These are phyloP conservation scores for Calonectria pteridis DNA, from an alignment of 2,329 filamentous ascomycete species.

Conservation along the genomic window DNA sequence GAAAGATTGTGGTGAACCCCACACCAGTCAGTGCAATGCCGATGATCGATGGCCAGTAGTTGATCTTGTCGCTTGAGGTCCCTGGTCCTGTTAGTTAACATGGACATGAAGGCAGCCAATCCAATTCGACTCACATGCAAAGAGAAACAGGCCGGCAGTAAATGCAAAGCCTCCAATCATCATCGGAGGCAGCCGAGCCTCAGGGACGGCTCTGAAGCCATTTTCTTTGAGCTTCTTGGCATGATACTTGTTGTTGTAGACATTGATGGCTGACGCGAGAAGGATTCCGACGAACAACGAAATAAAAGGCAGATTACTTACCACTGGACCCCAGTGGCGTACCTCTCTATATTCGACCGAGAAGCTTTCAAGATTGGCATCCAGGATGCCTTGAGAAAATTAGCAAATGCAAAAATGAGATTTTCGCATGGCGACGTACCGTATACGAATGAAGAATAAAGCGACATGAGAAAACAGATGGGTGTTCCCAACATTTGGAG, in stretches of 20 bases:
- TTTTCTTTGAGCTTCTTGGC: slow-evolving; percentile 57
- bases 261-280: slow-evolving; percentile 65
- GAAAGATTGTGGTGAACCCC: slow-evolving; percentile 24
- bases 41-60: slow-evolving; percentile 17
- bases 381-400: not conserved
- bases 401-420: not conserved
- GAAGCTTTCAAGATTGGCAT: slow-evolving; percentile 36
- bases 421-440: slow-evolving; percentile 34
- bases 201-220: slow-evolving; percentile 48
- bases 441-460: slow-evolving; percentile 73
- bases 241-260: slow-evolving; percentile 71
- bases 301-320: slow-evolving; percentile 70
- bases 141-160: slow-evolving; percentile 53
- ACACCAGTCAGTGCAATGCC: not conserved
- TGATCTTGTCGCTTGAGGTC: not conserved
- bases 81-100: not conserved
- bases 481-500: slow-evolving; percentile 70
- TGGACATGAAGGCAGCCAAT: not conserved
- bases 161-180: slow-evolving; percentile 58
- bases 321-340: slow-evolving; percentile 68
- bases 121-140: not conserved
- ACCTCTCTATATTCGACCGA: slow-evolving; percentile 67
- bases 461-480: slow-evolving; percentile 72
- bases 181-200: slow-evolving; percentile 59
- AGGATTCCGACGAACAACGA: slow-evolving; percentile 68